Evolutionary conservation across 108 stramenopile genomes (phyloP).

Genomic region (Pseudonitzschia delicatissima): DNA sequence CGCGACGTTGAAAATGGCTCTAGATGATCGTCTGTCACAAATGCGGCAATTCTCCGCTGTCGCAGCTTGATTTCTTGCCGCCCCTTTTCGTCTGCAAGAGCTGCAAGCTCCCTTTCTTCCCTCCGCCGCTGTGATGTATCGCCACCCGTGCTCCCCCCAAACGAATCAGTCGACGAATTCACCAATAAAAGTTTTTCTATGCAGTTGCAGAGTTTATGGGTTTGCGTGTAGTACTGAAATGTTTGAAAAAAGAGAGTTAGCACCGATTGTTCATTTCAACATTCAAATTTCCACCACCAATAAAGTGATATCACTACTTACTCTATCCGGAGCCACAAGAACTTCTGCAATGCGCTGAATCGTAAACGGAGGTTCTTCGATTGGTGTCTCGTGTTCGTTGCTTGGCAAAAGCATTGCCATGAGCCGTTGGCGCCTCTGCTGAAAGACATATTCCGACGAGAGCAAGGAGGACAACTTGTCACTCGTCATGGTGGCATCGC

Average conservation of each 20-base stretch:
- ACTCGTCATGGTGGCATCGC: neutral
- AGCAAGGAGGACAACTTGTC: slow-evolving; percentile 14
- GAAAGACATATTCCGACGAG: slow-evolving; percentile 36
- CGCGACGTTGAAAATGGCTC: neutral
- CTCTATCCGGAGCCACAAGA: slow-evolving; percentile 42
- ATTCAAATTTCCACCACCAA: neutral
- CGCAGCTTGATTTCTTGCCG: slow-evolving; percentile 33
- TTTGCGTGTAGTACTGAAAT: slow-evolving; percentile 59
- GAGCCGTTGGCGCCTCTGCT: slow-evolving; percentile 38
- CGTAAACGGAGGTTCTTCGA: slow-evolving; percentile 47
- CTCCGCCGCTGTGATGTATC: slow-evolving; percentile 36
- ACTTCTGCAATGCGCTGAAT: slow-evolving; percentile 61
- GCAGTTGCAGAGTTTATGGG: slow-evolving; percentile 64
- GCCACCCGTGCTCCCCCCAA: slow-evolving; percentile 55
- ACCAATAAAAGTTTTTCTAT: slow-evolving; percentile 59
- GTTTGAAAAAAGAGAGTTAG: too few species aligned
- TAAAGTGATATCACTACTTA: slow-evolving; percentile 9
- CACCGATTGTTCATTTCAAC: too few species aligned
- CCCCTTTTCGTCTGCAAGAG: slow-evolving; percentile 44
- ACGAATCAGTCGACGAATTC: slow-evolving; percentile 39
- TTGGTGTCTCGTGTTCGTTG: neutral
- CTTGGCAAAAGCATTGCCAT: slow-evolving; percentile 21
- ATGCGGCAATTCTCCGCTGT: slow-evolving; percentile 9
- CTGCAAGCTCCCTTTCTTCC: slow-evolving; percentile 47
- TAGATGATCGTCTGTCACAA: neutral